phyloP scores from a whole-genome alignment of 805 yeast species.

The Barnettozyma siamensis region DNA sequence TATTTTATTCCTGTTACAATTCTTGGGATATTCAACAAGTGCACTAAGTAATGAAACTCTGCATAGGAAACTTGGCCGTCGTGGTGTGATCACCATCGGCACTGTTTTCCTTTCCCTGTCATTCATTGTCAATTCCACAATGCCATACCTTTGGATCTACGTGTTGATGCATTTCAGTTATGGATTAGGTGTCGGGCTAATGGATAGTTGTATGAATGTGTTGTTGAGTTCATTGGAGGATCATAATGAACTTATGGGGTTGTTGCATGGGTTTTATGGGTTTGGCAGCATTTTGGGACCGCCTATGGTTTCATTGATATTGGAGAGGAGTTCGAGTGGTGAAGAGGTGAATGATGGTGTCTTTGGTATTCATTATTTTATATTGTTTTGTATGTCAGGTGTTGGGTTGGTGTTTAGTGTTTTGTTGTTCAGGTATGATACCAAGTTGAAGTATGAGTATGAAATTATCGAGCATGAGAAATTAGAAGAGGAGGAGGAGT shows the following conservation, averaged over 20 bases:
- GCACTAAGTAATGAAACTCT: conserved; percentile 42
- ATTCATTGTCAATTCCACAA: conserved; percentile 34
- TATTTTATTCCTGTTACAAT: conserved; percentile 44
- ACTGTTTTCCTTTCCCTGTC: conserved; percentile 30
- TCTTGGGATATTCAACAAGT: conserved; percentile 48
- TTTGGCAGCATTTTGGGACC: conserved; percentile 69
- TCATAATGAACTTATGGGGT: conserved; percentile 54
- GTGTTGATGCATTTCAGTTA: conserved; percentile 33
- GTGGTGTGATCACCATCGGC: conserved; percentile 38
- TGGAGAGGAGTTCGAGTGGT: conserved; percentile 26
- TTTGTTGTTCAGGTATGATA: conserved; percentile 43
- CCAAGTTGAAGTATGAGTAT: conserved; percentile 28
- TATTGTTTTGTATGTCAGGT: conserved; percentile 33
- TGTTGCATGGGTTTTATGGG: conserved; percentile 66
- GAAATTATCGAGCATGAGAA: conserved; percentile 1
- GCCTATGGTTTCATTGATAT: conserved; percentile 45
- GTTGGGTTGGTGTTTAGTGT: conserved; percentile 25
- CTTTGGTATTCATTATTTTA: conserved; percentile 29
- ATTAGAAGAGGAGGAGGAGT: conserved; percentile 14
- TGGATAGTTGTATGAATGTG: conserved; percentile 51
- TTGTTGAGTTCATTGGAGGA: conserved; percentile 43
- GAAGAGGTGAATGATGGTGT: background rate
- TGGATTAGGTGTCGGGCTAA: conserved; percentile 53
- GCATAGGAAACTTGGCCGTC: conserved; percentile 41
- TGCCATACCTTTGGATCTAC: conserved; percentile 33